Base-by-base conservation (phyloP, 2,329 filamentous ascomycete species). In the Arthrobotrys conoides region DNA sequence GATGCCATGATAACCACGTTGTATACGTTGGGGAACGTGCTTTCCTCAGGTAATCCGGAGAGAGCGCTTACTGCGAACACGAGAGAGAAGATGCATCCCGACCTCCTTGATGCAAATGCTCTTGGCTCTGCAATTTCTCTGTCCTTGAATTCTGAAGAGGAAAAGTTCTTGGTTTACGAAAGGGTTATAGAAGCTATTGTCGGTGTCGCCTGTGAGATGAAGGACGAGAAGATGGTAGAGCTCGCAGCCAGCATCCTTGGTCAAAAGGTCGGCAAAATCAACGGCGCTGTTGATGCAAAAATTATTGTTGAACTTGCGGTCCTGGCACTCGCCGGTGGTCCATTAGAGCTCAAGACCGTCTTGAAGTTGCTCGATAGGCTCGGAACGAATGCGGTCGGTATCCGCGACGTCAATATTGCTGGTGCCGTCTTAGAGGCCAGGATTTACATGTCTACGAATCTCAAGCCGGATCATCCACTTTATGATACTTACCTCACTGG, bases 121-220 rank as follows among this genome's bases (percentile, higher is more conserved):
- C 88, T 80, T 66, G 1, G 91, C 38, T 96, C 93, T 83, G 89
- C 91, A 46, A 92, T 97, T 69, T 97, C 95, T 1, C 85, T 99
- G 27, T 88, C 91, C 27, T 87, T 91, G 44, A 89, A 88, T 78
- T 91, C 90, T 20, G 92, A 96, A 57, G 93, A 96, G 82, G 94
- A 97, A 80, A 91, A 90, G 0, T 90, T 90, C 3, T 86, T 90
- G 33, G 91, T 94, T 0, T 94, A 96, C 83, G 90, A 90, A 41
- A 96, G 95, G 80, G 92, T 98, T n/a, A 90, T 98, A n/a, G 91
- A 96, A 83, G 93, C 95, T 0, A 95, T 99, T 79, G 95, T 96
- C 72, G 91, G 91, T n/a, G 93, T 99, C 83, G 93, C 96, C 0
- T 89, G 88, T 22, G 91, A 89, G 72, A 94, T 91, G 83, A 89